Conservation (phyloP, 139 green algal species). For the Chlorella ohadii region DNA sequence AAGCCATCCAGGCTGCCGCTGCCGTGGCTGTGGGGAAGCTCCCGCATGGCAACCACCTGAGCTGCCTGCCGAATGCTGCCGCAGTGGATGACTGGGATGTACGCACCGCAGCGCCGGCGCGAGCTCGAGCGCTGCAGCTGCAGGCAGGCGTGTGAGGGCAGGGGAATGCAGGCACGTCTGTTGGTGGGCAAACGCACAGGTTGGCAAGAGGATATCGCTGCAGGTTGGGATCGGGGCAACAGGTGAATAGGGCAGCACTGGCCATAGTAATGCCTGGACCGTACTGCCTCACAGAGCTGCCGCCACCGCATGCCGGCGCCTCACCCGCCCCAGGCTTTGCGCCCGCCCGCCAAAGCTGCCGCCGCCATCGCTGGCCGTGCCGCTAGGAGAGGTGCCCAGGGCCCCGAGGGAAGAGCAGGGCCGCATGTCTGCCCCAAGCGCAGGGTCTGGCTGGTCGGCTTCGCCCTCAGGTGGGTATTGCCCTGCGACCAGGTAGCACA, state of each 20-base stretch:
- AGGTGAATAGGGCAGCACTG: background rate
- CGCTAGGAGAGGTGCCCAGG: background rate
- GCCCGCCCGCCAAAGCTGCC: background rate
- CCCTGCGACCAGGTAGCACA: background rate
- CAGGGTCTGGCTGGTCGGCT: background rate
- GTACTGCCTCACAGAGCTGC: background rate
- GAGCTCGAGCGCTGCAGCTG: constrained; percentile 7
- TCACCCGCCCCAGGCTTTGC: background rate
- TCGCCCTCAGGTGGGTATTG: constrained; percentile 3
- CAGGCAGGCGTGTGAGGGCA: too few species aligned
- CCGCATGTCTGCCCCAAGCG: background rate
- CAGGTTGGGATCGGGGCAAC: background rate
- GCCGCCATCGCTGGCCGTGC: background rate
- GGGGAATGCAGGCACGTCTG: too few species aligned
- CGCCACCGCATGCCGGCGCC: background rate
- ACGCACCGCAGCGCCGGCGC: constrained; percentile 19
- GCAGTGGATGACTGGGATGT: constrained; percentile 75
- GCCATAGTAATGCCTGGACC: background rate
- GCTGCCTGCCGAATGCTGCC: constrained; percentile 77
- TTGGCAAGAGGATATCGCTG: too few species aligned
- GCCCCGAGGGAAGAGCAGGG: background rate
- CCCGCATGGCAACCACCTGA: constrained; percentile 47
- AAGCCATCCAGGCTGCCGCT: background rate
- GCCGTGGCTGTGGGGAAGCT: constrained; percentile 20
- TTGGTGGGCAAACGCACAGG: background rate